Percentiles rank a stretch among this genome's conserved stretches.
Conservation (phyloP, 805 yeast species). For the Blastobotrys americana region DNA sequence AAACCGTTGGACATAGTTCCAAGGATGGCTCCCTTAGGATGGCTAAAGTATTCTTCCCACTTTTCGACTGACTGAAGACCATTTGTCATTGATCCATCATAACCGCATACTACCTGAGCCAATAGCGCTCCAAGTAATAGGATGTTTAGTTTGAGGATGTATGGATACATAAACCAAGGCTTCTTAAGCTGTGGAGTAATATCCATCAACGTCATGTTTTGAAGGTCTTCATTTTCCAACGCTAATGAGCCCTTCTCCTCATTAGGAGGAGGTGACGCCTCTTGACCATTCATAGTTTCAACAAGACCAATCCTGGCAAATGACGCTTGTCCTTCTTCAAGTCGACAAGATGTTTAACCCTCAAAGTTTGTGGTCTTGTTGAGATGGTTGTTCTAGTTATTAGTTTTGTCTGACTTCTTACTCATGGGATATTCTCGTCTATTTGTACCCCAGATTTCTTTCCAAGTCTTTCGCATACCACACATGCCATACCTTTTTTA, state of each 20-base stretch:
- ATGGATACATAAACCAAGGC: constrained; percentile 15
- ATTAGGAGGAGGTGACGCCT: background rate
- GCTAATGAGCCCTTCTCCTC: background rate
- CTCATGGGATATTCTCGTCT: too few relatives aligned
- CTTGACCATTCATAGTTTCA: too few relatives aligned
- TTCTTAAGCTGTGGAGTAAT: constrained; percentile 12
- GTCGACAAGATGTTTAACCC: too few relatives aligned
- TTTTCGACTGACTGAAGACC: constrained; percentile 20
- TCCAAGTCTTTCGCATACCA: too few relatives aligned
- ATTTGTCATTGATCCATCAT: constrained; percentile 18
- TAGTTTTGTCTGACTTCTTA: too few relatives aligned
- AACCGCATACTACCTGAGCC: constrained; percentile 14
- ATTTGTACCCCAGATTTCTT: too few relatives aligned
- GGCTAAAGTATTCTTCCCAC: constrained; percentile 14
- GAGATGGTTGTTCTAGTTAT: too few relatives aligned
- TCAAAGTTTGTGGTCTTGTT: too few relatives aligned
- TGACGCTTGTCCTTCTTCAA: too few relatives aligned
- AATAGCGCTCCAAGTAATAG: constrained; percentile 11
- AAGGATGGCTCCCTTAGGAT: constrained; percentile 12
- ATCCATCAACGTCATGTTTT: background rate
- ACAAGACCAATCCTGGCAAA: too few relatives aligned
- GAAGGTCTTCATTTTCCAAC: background rate
- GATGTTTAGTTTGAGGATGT: constrained; percentile 14
- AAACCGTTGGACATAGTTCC: constrained; percentile 34
- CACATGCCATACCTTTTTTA: too few relatives aligned